Evolutionary conservation across 768 basidiomycete species (phyloP).

Genomic region (Hortiboletus flavorubellus): DNA sequence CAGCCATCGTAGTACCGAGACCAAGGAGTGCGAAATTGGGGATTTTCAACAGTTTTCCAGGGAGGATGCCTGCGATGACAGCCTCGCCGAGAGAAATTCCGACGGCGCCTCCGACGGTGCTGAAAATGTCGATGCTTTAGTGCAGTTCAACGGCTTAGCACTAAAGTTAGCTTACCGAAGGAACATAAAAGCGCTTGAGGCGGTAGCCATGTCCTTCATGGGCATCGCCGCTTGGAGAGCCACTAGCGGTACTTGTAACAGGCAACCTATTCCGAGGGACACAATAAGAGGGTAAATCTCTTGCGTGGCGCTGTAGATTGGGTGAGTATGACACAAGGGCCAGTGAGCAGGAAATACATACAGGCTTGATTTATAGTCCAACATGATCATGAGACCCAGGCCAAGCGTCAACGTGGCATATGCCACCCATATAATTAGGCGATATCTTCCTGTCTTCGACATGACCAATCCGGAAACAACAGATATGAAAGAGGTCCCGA

Average conservation of each 20-base stretch:
- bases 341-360: not conserved
- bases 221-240: slow-evolving; percentile 87
- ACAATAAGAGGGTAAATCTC: slow-evolving; percentile 64
- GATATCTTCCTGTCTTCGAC: slow-evolving; percentile 55
- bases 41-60: slow-evolving; percentile 32
- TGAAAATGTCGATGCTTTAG: slow-evolving; percentile 23
- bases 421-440: slow-evolving; percentile 58
- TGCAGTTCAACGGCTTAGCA: not conserved
- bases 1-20: slow-evolving; percentile 38
- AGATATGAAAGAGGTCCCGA: slow-evolving; percentile 54
- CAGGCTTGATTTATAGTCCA: slow-evolving; percentile 51
- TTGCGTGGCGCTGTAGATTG: slow-evolving; percentile 49
- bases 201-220: slow-evolving; percentile 80
- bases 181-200: slow-evolving; percentile 67
- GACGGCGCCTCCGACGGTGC: slow-evolving; percentile 72
- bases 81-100: slow-evolving; percentile 73
- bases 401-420: slow-evolving; percentile 60
- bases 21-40: slow-evolving; percentile 28
- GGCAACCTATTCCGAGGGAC: slow-evolving; percentile 59
- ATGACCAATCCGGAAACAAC: slow-evolving; percentile 55
- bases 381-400: slow-evolving; percentile 70
- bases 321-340: slow-evolving; percentile 2
- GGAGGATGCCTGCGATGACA: slow-evolving; percentile 57
- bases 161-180: slow-evolving; percentile 44
- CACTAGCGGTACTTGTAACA: slow-evolving; percentile 69